phyloP scores from a whole-genome alignment of 805 yeast genomes.

The Kodamaea jinghongensis region DNA sequence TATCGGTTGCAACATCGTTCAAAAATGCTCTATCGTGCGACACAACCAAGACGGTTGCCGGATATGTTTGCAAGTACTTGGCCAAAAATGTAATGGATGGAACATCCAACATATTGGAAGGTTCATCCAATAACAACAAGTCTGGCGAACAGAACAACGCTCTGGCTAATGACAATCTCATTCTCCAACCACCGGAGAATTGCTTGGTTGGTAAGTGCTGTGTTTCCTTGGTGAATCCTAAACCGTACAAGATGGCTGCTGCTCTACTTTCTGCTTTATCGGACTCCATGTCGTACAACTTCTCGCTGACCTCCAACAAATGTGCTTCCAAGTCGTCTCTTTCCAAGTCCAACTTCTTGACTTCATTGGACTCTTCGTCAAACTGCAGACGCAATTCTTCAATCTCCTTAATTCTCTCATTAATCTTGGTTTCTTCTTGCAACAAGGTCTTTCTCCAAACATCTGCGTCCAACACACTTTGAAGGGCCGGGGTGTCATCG shows the following conservation, averaged over 20 bases:
- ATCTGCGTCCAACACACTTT: constrained; percentile 97
- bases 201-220: constrained; percentile 82
- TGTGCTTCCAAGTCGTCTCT: constrained; percentile 80
- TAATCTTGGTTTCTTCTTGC: constrained; percentile 69
- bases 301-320: constrained; percentile 75
- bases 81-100: constrained; percentile 96
- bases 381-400: constrained; percentile 67
- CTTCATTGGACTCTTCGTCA: constrained; percentile 67
- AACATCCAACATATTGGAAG: constrained; percentile 99
- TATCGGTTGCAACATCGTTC: constrained; percentile 98
- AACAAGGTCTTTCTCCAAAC: constrained; percentile 95
- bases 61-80: constrained; percentile 82
- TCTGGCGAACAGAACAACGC: constrained; percentile 98
- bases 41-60: constrained; percentile 90
- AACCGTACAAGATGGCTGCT: constrained; percentile 86
- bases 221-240: constrained; percentile 88
- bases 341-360: constrained; percentile 80
- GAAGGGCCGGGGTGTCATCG: constrained; percentile 86
- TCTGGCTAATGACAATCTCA: constrained; percentile 97
- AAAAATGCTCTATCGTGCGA: constrained; percentile 97
- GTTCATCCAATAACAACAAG: constrained; percentile 90
- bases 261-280: constrained; percentile 98
- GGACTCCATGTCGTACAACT: constrained; percentile 88
- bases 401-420: constrained; percentile 72
- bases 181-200: constrained; percentile 99